Evolutionary conservation across 2,329 filamentous ascomycete genomes (phyloP).

Genomic region (Paraconiothyrium sp.): DNA sequence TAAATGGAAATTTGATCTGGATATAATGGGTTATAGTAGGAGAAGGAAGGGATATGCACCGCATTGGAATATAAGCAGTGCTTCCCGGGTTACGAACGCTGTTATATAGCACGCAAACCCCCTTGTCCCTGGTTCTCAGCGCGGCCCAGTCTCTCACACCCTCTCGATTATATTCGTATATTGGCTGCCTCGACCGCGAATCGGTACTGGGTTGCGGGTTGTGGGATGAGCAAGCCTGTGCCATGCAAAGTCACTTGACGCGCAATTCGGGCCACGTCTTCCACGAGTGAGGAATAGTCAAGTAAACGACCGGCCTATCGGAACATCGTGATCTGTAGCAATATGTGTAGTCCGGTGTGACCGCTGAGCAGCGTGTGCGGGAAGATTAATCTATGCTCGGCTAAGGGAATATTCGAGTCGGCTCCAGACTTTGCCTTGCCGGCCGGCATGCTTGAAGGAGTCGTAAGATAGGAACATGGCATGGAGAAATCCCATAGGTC

Average conservation of each 20-base stretch:
- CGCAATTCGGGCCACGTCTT: constrained; percentile 1
- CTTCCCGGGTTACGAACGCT: constrained; percentile 8
- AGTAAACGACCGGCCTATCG: background rate
- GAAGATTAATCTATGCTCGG: constrained; percentile 15
- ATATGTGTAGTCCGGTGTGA: constrained; percentile 13
- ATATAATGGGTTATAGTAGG: constrained; percentile 2
- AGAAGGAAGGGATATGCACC: constrained; percentile 7
- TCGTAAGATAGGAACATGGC: background rate
- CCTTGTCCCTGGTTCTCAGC: constrained; percentile 3
- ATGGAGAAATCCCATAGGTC: background rate
- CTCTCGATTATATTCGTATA: background rate
- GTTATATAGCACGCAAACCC: constrained; percentile 13
- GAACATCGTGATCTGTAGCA: background rate
- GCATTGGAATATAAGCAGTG: constrained; percentile 13
- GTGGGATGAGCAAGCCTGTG: background rate
- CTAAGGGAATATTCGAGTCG: background rate
- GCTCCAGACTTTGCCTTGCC: constrained; percentile 11
- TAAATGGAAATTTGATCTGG: constrained; percentile 1
- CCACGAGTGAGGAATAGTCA: constrained; percentile 13
- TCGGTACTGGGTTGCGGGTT: background rate
- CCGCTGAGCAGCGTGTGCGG: background rate
- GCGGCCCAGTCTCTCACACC: background rate
- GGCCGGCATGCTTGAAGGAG: background rate
- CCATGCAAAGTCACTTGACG: constrained; percentile 10
- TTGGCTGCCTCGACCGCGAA: constrained; percentile 3